Evolutionary conservation across 331 rosid species (phyloP).

Genomic region (Phaseolus coccineus): DNA sequence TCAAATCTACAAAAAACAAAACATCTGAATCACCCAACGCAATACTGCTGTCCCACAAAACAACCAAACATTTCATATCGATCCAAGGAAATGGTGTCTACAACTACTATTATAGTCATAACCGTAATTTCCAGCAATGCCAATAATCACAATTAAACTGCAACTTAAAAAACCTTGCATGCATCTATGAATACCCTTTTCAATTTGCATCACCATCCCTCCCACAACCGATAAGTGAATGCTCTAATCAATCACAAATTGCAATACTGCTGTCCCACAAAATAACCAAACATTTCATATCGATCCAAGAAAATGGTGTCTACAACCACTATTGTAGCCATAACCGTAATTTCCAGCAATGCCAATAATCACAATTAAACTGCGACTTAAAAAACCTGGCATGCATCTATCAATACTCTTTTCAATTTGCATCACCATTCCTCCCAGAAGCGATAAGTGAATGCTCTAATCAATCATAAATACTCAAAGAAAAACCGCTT

Average conservation of each 20-base stretch:
- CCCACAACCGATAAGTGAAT: conserved; percentile 9
- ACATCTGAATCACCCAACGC: conserved; percentile 28
- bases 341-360: neutral
- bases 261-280: conserved; percentile 7
- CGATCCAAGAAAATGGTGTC: neutral
- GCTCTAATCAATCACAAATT: conserved; percentile 7
- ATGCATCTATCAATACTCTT: conserved; percentile 3
- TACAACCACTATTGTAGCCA: neutral
- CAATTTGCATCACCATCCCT: neutral
- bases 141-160: neutral
- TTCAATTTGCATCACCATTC: neutral
- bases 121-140: neutral
- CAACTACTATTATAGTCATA: neutral
- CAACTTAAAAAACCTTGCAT: neutral
- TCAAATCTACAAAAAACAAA: conserved; percentile 67
- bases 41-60: conserved; percentile 12
- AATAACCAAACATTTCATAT: conserved; percentile 26
- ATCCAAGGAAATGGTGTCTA: neutral
- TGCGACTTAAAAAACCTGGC: neutral
- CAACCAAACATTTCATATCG: conserved; percentile 24
- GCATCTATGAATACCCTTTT: neutral
- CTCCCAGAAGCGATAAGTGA: conserved; percentile 5
- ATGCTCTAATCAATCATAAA: conserved; percentile 14
- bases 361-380: neutral
- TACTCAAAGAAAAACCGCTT: neutral